Evolutionary conservation across 2,329 filamentous ascomycete genomes (phyloP).

Genomic region (Penicillium sp.): DNA sequence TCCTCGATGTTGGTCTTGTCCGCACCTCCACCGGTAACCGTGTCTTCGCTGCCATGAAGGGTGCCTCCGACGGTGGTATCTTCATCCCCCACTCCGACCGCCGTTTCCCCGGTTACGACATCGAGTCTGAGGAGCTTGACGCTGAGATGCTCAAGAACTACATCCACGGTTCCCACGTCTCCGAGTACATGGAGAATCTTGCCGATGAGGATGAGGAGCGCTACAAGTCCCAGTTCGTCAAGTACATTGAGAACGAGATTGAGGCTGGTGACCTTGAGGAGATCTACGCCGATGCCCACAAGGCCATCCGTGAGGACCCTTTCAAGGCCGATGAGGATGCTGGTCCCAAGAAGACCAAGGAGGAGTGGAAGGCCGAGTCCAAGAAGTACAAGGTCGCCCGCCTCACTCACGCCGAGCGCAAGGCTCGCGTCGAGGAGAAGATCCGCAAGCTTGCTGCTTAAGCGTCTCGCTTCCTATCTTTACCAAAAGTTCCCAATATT

Average conservation of each 20-base stretch:
- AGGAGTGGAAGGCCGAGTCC: conserved; percentile 92
- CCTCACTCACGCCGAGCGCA: conserved; percentile 79
- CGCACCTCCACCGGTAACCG: conserved; percentile 98
- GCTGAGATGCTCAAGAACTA: conserved; percentile 97
- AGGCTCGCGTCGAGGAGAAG: conserved; percentile 80
- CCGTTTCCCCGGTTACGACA: conserved; percentile 98
- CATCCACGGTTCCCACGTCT: conserved; percentile 97
- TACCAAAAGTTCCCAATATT: conserved; percentile 26
- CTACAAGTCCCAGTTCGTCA: conserved; percentile 96
- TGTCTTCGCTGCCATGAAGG: conserved; percentile 99
- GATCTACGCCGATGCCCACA: conserved; percentile 90
- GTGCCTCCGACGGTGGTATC: conserved; percentile 96
- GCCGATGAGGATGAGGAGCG: conserved; percentile 99
- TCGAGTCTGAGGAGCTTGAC: conserved; percentile 97
- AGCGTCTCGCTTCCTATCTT: conserved; percentile 28
- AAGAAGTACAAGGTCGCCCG: conserved; percentile 80
- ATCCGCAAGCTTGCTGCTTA: conserved; percentile 70
- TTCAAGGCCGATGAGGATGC: conserved; percentile 83
- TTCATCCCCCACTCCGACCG: conserved; percentile 98
- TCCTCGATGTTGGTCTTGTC: conserved; percentile 95
- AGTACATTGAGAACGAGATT: conserved; percentile 95
- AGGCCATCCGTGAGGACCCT: conserved; percentile 94
- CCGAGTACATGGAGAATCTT: conserved; percentile 99
- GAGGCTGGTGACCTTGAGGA: conserved; percentile 98
- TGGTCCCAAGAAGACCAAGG: conserved; percentile 90